Evolutionary conservation across 169 alveolate species (phyloP).

Genomic region (Blepharisma undulans): DNA sequence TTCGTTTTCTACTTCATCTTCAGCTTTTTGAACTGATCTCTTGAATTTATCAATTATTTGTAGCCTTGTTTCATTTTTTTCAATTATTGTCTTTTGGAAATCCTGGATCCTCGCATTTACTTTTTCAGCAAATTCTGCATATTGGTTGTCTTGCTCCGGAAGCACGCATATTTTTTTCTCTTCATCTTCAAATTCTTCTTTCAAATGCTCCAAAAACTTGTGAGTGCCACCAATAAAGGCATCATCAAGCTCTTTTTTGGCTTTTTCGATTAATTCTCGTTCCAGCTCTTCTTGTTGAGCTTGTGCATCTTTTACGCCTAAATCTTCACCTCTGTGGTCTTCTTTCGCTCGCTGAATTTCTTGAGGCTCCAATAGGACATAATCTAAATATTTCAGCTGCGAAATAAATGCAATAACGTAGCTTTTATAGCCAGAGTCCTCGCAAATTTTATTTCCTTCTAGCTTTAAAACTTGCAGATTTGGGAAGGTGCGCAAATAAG

Average conservation of each 20-base stretch:
- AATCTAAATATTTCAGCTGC: slow-evolving; percentile 70
- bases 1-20: slow-evolving; percentile 62
- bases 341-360: slow-evolving; percentile 57
- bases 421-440: slow-evolving; percentile 54
- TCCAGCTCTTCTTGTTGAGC: slow-evolving; percentile 51
- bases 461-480: slow-evolving; percentile 67
- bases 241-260: slow-evolving; percentile 33
- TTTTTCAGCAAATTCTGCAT: slow-evolving; percentile 46
- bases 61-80: slow-evolving; percentile 42
- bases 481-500: slow-evolving; percentile 50
- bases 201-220: slow-evolving; percentile 49
- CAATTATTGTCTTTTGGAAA: slow-evolving; percentile 52
- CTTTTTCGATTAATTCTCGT: slow-evolving; percentile 34
- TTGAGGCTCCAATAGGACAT: slow-evolving; percentile 60
- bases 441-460: slow-evolving; percentile 65
- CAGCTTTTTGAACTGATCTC: slow-evolving; percentile 53
- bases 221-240: slow-evolving; percentile 59
- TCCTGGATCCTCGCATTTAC: slow-evolving; percentile 40
- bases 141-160: slow-evolving; percentile 51
- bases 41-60: slow-evolving; percentile 50
- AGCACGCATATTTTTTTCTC: slow-evolving; percentile 44
- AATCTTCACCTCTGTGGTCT: slow-evolving; percentile 52
- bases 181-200: slow-evolving; percentile 55
- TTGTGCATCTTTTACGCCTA: slow-evolving; percentile 40
- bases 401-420: slow-evolving; percentile 58